Evolutionary conservation across 2,329 filamentous ascomycete species (phyloP).

Genomic region (Emmonsiellopsis sp.): DNA sequence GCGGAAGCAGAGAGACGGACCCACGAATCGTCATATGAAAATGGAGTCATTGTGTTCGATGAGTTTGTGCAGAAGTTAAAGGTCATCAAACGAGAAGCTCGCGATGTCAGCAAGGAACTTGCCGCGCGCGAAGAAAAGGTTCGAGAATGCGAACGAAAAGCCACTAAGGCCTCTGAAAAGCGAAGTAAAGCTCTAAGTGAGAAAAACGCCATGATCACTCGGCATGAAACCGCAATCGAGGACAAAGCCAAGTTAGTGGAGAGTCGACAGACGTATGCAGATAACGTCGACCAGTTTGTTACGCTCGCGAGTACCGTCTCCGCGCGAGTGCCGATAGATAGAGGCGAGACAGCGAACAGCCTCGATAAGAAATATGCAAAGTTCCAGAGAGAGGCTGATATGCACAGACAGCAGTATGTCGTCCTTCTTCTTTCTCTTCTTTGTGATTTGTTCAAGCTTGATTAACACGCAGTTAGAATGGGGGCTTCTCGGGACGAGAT

Average conservation of each 20-base stretch:
- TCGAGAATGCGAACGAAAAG: slow-evolving; percentile 45
- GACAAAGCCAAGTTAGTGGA: slow-evolving; percentile 39
- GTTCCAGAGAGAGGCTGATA: slow-evolving; percentile 50
- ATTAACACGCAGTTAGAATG: slow-evolving; percentile 32
- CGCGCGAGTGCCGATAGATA: slow-evolving; percentile 53
- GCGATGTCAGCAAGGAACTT: not conserved
- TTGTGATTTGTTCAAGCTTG: not conserved
- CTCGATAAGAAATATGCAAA: slow-evolving; percentile 40
- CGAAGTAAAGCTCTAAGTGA: slow-evolving; percentile 47
- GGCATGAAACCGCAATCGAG: slow-evolving; percentile 40
- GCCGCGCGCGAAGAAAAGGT: slow-evolving; percentile 19
- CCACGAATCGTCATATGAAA: slow-evolving; percentile 38
- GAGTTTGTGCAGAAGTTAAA: slow-evolving; percentile 32
- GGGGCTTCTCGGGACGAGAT: slow-evolving; percentile 61
- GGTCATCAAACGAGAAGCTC: slow-evolving; percentile 26
- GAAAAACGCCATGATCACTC: slow-evolving; percentile 54
- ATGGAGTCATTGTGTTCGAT: slow-evolving; percentile 39
- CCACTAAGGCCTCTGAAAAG: slow-evolving; percentile 39
- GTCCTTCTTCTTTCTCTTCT: not conserved
- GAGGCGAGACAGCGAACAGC: slow-evolving; percentile 53
- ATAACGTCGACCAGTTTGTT: slow-evolving; percentile 46
- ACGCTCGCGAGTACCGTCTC: slow-evolving; percentile 47
- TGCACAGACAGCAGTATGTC: slow-evolving; percentile 43
- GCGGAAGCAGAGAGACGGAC: slow-evolving; percentile 41
- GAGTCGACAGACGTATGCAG: slow-evolving; percentile 41